These are phyloP conservation scores for Prunus yedoensis DNA, from an alignment of 331 rosid genomes.

Conservation along the genomic window DNA sequence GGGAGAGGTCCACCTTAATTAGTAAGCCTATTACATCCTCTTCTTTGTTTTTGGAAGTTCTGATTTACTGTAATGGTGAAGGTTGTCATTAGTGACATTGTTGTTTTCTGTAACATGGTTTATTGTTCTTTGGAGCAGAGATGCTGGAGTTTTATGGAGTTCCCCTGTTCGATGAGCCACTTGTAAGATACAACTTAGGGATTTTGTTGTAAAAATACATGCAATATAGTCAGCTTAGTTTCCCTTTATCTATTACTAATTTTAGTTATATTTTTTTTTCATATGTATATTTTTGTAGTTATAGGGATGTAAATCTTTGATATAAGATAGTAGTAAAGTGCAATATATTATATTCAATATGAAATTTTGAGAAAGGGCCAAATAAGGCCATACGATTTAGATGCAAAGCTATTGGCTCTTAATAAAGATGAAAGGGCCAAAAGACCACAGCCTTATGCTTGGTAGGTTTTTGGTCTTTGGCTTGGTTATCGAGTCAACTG, in stretches of 20 bases:
- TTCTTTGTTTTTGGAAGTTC: constrained; percentile 7
- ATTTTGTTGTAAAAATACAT: constrained; percentile 33
- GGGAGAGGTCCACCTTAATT: constrained; percentile 25
- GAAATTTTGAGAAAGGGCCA: background rate
- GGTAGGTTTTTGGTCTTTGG: background rate
- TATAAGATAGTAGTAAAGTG: background rate
- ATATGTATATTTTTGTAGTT: constrained; percentile 10
- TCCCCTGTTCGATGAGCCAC: constrained; percentile 26
- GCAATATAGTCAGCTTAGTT: constrained; percentile 24
- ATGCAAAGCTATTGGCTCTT: background rate
- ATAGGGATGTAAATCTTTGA: constrained; percentile 23
- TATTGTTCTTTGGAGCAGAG: constrained; percentile 30
- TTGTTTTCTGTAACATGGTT: background rate
- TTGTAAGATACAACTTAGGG: background rate
- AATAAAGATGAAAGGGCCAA: background rate
- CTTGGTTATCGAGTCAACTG: background rate
- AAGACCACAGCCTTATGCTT: background rate
- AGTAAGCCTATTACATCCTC: constrained; percentile 27
- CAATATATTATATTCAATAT: background rate
- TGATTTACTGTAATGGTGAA: background rate
- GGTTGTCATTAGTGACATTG: background rate
- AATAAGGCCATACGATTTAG: background rate
- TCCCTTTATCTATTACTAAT: constrained; percentile 15
- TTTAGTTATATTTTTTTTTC: background rate
- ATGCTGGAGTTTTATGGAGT: constrained; percentile 27